Percentiles rank a stretch among this genome's conserved stretches.
Conservation (phyloP, 768 basidiomycete genomes). For the Leccinum incarnatum region DNA sequence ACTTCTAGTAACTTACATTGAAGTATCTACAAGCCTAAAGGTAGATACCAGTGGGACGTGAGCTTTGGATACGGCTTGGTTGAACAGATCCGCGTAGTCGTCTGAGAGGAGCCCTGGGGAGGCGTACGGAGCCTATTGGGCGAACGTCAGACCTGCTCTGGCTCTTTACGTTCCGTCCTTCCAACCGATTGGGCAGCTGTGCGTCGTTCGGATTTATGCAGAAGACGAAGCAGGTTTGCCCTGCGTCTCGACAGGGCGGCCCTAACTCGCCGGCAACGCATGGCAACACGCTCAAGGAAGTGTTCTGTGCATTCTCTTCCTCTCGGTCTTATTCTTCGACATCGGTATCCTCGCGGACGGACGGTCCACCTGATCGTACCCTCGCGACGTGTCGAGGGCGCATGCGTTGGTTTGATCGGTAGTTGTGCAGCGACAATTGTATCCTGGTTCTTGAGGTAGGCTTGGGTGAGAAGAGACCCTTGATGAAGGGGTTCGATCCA, state of each 20-base stretch:
- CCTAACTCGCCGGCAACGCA: constrained; percentile 54
- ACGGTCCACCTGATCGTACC: constrained; percentile 56
- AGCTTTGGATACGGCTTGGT: constrained; percentile 52
- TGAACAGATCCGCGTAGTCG: constrained; percentile 53
- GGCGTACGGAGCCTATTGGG: constrained; percentile 55
- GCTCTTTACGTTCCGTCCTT: constrained; percentile 86
- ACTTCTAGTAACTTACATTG: too few relatives aligned
- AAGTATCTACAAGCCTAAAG: too few relatives aligned
- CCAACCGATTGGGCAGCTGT: constrained; percentile 90
- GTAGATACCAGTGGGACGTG: constrained; percentile 77
- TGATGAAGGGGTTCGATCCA: constrained; percentile 90
- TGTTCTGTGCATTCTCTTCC: constrained; percentile 34
- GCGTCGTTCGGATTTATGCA: constrained; percentile 95
- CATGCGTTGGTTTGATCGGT: constrained; percentile 89
- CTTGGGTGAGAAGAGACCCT: constrained; percentile 89
- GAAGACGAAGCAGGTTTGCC: constrained; percentile 84
- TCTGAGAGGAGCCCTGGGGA: constrained; percentile 46
- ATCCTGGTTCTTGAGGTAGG: constrained; percentile 89
- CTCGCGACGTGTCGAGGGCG: constrained; percentile 85
- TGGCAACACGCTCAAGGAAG: constrained; percentile 31
- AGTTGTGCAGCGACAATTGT: constrained; percentile 95
- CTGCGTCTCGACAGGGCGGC: constrained; percentile 45
- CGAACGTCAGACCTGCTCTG: constrained; percentile 74
- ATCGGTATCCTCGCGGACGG: constrained; percentile 31
- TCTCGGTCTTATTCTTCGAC: constrained; percentile 50